A percentile compares a stretch with the other conserved stretches of the same genome.
Conservation (phyloP, 176 grass and related monocot genomes). For the Metroxylon sagu region DNA sequence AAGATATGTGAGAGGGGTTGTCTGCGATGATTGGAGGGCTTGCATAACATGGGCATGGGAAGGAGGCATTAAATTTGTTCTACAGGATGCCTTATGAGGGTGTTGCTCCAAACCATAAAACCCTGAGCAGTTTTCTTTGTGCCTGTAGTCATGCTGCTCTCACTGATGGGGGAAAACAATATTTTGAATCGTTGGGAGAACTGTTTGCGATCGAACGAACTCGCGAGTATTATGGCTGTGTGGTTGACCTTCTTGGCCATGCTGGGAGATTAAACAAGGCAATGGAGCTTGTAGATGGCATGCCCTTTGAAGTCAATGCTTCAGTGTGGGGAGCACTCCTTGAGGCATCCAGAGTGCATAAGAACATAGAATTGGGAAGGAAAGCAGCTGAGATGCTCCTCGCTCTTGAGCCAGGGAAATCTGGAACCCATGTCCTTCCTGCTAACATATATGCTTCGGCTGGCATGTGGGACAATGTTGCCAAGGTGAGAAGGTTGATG, state of each 20-base stretch:
- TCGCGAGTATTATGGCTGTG: slow-evolving; percentile 74
- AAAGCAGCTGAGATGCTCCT: slow-evolving; percentile 66
- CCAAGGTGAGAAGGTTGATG: slow-evolving; percentile 66
- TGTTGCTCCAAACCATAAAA: slow-evolving; percentile 65
- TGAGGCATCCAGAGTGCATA: slow-evolving; percentile 58
- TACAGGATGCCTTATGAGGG: slow-evolving; percentile 56
- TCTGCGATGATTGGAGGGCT: slow-evolving; percentile 94
- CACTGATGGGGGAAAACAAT: slow-evolving; percentile 52
- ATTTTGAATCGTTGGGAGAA: slow-evolving; percentile 77
- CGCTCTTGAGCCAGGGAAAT: slow-evolving; percentile 68
- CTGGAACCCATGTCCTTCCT: slow-evolving; percentile 69
- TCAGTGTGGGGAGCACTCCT: slow-evolving; percentile 68
- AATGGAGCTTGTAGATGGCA: slow-evolving; percentile 61
- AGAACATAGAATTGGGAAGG: slow-evolving; percentile 49
- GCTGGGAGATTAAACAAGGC: slow-evolving; percentile 66
- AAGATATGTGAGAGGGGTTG: slow-evolving; percentile 63
- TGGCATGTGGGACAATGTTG: slow-evolving; percentile 59
- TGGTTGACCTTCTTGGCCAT: slow-evolving; percentile 83
- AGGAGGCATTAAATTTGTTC: slow-evolving; percentile 54
- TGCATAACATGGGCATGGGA: slow-evolving; percentile 83
- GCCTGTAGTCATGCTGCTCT: slow-evolving; percentile 81
- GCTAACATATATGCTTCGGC: slow-evolving; percentile 72
- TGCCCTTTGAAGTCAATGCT: slow-evolving; percentile 67
- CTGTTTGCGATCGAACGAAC: slow-evolving; percentile 63
- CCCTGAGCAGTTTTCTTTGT: slow-evolving; percentile 75